A percentile compares a stretch with the other conserved stretches of the same genome.
Conservation (phyloP, 805 yeast genomes). For the Lipomyces spencermartinsiae region DNA sequence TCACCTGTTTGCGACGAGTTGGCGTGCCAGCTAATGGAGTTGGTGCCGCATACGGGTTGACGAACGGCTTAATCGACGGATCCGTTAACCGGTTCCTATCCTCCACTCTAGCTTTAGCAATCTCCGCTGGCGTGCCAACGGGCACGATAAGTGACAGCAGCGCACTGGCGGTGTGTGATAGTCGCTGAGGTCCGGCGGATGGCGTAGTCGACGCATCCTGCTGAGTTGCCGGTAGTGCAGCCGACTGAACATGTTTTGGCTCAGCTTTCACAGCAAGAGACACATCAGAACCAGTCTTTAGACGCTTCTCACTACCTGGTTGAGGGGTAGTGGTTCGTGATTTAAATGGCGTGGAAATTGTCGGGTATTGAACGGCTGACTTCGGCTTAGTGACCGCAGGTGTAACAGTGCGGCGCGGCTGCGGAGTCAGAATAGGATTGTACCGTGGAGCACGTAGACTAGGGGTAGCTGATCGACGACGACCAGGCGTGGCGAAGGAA, state of each 20-base stretch:
- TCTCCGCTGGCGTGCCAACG: slow-evolving; percentile 40
- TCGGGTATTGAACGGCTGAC: slow-evolving; percentile 20
- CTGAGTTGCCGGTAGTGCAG: neutral
- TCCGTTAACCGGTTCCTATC: slow-evolving; percentile 30
- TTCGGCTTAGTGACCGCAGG: slow-evolving; percentile 15
- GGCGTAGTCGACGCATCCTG: neutral
- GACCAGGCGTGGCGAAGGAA: slow-evolving; percentile 24
- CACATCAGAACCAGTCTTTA: neutral
- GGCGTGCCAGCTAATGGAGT: slow-evolving; percentile 12
- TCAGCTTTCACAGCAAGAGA: neutral
- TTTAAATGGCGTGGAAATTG: slow-evolving; percentile 42
- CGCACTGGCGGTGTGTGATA: slow-evolving; percentile 59
- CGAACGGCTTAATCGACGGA: slow-evolving; percentile 44
- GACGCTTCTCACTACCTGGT: slow-evolving; percentile 19
- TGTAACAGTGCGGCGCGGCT: slow-evolving; percentile 26
- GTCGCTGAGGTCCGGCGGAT: slow-evolving; percentile 32
- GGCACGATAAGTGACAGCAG: slow-evolving; percentile 54
- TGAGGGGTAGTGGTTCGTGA: slow-evolving; percentile 45
- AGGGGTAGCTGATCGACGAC: slow-evolving; percentile 20
- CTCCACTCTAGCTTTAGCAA: slow-evolving; percentile 27
- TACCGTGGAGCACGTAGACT: slow-evolving; percentile 37
- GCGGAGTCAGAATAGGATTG: slow-evolving; percentile 35
- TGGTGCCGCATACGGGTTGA: slow-evolving; percentile 54
- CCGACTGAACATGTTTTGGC: neutral
- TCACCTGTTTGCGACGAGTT: slow-evolving; percentile 14